phyloP scores from a whole-genome alignment of 2,329 filamentous ascomycete genomes.

The Purpureocillium lavendulum region DNA sequence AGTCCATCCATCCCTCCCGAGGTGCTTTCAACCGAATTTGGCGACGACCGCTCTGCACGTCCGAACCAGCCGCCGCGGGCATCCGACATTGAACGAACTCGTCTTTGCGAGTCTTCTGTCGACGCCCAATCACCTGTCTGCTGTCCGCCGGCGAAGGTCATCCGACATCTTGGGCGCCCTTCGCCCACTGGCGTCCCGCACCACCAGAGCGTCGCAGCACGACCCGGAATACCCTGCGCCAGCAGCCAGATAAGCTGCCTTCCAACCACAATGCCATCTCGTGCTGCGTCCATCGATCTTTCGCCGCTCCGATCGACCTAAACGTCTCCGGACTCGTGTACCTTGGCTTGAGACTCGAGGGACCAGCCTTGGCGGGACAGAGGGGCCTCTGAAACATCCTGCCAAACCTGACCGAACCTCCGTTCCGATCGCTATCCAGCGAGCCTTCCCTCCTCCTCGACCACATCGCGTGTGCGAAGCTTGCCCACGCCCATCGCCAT shows the following conservation, averaged over 20 bases:
- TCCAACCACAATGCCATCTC: conserved; percentile 21
- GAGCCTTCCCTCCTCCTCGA: conserved; percentile 2
- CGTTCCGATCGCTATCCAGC: conserved; percentile 10
- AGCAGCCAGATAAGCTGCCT: conserved; percentile 1
- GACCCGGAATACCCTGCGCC: no score
- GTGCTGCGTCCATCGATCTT: conserved; percentile 11
- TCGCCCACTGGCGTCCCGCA: no score
- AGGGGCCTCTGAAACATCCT: conserved; percentile 22
- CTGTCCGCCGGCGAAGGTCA: neutral
- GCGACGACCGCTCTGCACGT: no score
- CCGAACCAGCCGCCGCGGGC: no score
- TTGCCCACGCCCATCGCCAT: conserved; percentile 16
- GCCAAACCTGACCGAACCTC: conserved; percentile 8
- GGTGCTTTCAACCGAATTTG: no score
- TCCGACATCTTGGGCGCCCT: no score
- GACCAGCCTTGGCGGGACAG: conserved; percentile 8
- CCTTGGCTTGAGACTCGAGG: conserved; percentile 14
- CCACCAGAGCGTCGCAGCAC: no score
- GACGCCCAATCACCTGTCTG: neutral
- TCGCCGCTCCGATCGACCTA: conserved; percentile 22
- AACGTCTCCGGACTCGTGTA: conserved; percentile 8
- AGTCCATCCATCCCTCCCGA: no score
- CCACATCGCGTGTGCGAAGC: conserved; percentile 3
- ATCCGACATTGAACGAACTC: no score
- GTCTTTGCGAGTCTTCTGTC: no score